Base-by-base conservation (phyloP, 768 basidiomycete species). In the Trametes cubensis region DNA sequence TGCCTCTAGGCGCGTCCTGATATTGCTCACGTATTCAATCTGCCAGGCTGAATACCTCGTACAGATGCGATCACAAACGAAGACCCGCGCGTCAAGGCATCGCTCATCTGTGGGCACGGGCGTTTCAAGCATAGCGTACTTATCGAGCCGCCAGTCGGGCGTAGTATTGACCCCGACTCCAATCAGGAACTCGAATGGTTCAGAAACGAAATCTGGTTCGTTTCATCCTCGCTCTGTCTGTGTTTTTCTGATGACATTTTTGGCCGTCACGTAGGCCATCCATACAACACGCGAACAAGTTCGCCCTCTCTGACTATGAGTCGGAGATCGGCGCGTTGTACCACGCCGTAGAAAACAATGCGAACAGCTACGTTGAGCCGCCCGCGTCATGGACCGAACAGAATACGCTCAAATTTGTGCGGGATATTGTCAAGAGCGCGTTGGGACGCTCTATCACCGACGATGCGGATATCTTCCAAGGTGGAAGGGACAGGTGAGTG, bases 271-370 rank as follows among this genome's bases (percentile, higher is more conserved):
- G 3, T 18, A 66, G 61, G 61, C 65, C 65, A 1, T 77, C 72
- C 10, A 66, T 81, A 1, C 73, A 80, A 61, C 58, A 71, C 40
- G 72, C 76, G 57, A 83, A 82, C 58, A 66, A 65, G 15, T 74
- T 68, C 41, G 79, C 79, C 0, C 41, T 77, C 11, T 34, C 63
- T 0, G 63, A 58, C 1, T 81, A 83, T 60, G 71, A 71, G 11
- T 50, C 66, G 0, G 82, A 83, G 58, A 81, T 81, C 53, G 67
- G 78, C 23, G 69, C 66, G 0, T 44, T 75, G 13, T 81, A 81
- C 55, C 64, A 67, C 0, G 48, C 60, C 0, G 66, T 77, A 17
- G 74, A 77, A 28, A 64, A 74, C 42, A 70, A 67, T 2, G 66
- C 78, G 0, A 67, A 74, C 20, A 68, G 68, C 2, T 72, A 70